Evolutionary conservation across 805 yeast species (phyloP), one percentile per base, ranked within the genome.

Genomic region (Kuraishia piskuri): DNA sequence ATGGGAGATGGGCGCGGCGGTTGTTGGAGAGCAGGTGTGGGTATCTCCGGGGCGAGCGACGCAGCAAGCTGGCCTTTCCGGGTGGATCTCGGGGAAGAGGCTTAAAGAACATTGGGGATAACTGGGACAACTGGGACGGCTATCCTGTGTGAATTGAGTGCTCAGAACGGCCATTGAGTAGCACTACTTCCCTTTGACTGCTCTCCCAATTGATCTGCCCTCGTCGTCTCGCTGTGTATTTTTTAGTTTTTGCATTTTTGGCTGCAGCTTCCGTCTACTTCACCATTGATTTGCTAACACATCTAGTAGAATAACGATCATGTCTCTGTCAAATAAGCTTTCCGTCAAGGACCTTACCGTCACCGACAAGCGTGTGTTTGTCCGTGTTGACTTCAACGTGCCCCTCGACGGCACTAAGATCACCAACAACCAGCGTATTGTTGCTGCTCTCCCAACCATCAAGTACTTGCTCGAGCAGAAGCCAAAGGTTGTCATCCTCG

Each of bases 361-460:
- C 72, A 71, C 85, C 65, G 91, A 82, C 73, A 91, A 94, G 82
- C 84, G 97, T 72, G 99, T 94, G 73, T 91, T 94, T 78, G 92
- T 94, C 82, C 88, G 99, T 78, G 99, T 95, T 59, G 97, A 92
- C 74, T 88, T 88, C 82, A 88, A 88, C 77, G 96, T 88, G 61
- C 96, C 96, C 71, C 84, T 94, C 65, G 98, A 94, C 69, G 98
- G 97, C 64, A 82, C 81, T 68, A 91, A 85, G 71, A 94, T 94
- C 80, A 95, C 99, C 78, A 94, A 95, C 84, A 95, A 94, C 81
- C 98, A 94, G 79, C 87, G 99, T 79, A 94, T 94, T 69, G 98
- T 91, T 66, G 99, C 99, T 71, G 99, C 99, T 63, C 77, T 95
- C 66, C 99, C 99, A 73, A 92, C 99, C 63, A 94, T 94, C 78